A percentile compares a stretch with the other conserved stretches of the same genome.
These are phyloP conservation scores for Microsporum canis DNA, from an alignment of 2,329 filamentous ascomycete species.

Conservation along the genomic window DNA sequence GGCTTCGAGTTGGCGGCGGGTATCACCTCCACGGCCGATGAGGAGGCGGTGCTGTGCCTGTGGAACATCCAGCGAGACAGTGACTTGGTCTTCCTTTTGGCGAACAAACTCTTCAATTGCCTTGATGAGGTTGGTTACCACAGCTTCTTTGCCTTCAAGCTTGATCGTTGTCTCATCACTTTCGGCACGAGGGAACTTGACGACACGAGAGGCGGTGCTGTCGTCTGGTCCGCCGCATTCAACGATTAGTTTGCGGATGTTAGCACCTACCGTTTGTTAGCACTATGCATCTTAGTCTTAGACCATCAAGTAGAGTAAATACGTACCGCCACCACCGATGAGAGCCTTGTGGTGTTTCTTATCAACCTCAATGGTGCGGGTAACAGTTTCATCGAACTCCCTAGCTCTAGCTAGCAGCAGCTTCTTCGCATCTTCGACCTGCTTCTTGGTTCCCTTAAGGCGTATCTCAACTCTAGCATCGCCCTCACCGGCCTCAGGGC, in stretches of 20 bases:
- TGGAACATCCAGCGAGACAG: constrained; percentile 67
- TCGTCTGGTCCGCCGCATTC: constrained; percentile 85
- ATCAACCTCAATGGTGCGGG: constrained; percentile 77
- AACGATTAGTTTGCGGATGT: constrained; percentile 73
- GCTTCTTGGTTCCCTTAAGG: constrained; percentile 82
- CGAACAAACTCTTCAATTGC: constrained; percentile 70
- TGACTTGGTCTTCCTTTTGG: constrained; percentile 74
- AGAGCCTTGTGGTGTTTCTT: constrained; percentile 84
- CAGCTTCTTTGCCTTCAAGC: constrained; percentile 68
- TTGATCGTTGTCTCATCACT: constrained; percentile 72
- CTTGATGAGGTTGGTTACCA: constrained; percentile 81
- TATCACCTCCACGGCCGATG: constrained; percentile 85
- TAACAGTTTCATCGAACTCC: constrained; percentile 81
- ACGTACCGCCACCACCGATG: constrained; percentile 78
- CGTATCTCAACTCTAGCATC: constrained; percentile 69
- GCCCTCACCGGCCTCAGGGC: constrained; percentile 56
- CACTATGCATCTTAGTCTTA: constrained; percentile 4
- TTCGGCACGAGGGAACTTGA: constrained; percentile 88
- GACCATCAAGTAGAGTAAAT: constrained; percentile 6
- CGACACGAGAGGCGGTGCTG: constrained; percentile 71
- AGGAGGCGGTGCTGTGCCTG: constrained; percentile 81
- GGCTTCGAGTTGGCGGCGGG: constrained; percentile 71
- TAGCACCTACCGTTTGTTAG: constrained; percentile 55
- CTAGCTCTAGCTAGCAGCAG: constrained; percentile 74
- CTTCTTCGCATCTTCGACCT: constrained; percentile 87